A percentile compares a stretch with the other conserved stretches of the same genome.
Evolutionary conservation across 768 basidiomycete species (phyloP).

Genomic region (Lactifluus volemus): DNA sequence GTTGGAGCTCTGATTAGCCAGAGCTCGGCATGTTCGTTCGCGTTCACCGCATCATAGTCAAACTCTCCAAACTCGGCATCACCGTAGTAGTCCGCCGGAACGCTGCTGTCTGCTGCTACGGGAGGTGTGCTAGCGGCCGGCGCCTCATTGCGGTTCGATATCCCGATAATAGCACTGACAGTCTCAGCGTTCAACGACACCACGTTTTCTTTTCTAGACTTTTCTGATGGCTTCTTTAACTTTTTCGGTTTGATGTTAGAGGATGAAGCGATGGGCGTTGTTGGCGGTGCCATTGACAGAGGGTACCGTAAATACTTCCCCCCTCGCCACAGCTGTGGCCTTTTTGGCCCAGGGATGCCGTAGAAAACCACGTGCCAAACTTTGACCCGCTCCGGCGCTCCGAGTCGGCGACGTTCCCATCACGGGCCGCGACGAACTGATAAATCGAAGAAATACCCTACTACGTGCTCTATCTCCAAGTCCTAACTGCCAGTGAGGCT

Average conservation of each 20-base stretch:
- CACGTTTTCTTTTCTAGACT: not conserved
- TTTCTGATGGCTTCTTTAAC: not conserved
- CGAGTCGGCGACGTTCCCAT: too few species aligned
- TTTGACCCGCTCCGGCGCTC: too few species aligned
- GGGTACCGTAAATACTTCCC: too few species aligned
- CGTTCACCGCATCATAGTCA: conserved; percentile 17
- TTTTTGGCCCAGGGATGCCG: too few species aligned
- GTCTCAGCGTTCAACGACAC: not conserved
- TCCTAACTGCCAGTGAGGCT: too few species aligned
- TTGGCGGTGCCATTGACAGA: too few species aligned
- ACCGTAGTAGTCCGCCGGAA: not conserved
- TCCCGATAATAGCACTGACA: not conserved
- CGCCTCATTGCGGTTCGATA: not conserved
- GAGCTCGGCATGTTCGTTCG: conserved; percentile 16
- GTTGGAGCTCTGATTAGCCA: conserved; percentile 17
- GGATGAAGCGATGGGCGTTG: too few species aligned
- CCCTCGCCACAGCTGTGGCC: too few species aligned
- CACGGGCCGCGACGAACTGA: too few species aligned
- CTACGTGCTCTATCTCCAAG: too few species aligned
- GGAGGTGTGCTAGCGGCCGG: not conserved
- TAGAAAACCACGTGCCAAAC: too few species aligned
- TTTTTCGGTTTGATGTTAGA: not conserved
- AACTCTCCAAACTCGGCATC: conserved; percentile 18
- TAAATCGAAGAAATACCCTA: too few species aligned
- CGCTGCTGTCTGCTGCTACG: not conserved